These are phyloP conservation scores for Aspergillus flavus DNA, from an alignment of 2,329 filamentous ascomycete species.

Conservation along the genomic window DNA sequence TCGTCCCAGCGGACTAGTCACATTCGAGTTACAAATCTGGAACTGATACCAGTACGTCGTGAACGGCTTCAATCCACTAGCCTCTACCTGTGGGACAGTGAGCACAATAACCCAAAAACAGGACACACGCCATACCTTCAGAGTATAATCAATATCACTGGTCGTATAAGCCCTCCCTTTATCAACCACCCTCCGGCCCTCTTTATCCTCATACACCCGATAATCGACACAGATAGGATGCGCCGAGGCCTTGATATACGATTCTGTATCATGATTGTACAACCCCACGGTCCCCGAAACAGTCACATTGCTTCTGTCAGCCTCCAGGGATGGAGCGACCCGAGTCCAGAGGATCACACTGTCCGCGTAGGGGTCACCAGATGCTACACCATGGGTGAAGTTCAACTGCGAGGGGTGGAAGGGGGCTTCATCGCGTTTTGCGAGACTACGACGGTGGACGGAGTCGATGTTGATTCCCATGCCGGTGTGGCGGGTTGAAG, in stretches of 20 bases:
- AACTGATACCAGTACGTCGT: slow-evolving; percentile 70
- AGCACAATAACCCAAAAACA: neutral
- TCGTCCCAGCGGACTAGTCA: slow-evolving; percentile 63
- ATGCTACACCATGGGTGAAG: slow-evolving; percentile 67
- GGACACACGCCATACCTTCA: slow-evolving; percentile 57
- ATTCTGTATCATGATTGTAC: slow-evolving; percentile 58
- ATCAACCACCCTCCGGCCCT: slow-evolving; percentile 47
- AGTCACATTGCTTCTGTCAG: slow-evolving; percentile 55
- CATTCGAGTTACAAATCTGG: slow-evolving; percentile 65
- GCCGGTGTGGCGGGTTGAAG: slow-evolving; percentile 64
- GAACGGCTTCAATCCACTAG: slow-evolving; percentile 62
- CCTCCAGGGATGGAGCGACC: slow-evolving; percentile 43
- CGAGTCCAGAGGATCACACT: slow-evolving; percentile 51
- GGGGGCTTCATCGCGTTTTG: slow-evolving; percentile 55
- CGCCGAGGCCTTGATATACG: slow-evolving; percentile 57
- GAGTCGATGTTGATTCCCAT: slow-evolving; percentile 48
- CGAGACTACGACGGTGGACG: slow-evolving; percentile 64
- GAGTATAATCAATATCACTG: slow-evolving; percentile 74
- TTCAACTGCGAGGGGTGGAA: slow-evolving; percentile 54
- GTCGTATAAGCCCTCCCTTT: slow-evolving; percentile 67
- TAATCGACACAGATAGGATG: slow-evolving; percentile 64
- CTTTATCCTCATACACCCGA: slow-evolving; percentile 48
- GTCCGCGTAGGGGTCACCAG: slow-evolving; percentile 47
- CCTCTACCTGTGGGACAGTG: slow-evolving; percentile 52
- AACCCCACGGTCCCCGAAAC: slow-evolving; percentile 60